phyloP scores from a whole-genome alignment of 805 yeast genomes.

The Jamesozyma rosinii region DNA sequence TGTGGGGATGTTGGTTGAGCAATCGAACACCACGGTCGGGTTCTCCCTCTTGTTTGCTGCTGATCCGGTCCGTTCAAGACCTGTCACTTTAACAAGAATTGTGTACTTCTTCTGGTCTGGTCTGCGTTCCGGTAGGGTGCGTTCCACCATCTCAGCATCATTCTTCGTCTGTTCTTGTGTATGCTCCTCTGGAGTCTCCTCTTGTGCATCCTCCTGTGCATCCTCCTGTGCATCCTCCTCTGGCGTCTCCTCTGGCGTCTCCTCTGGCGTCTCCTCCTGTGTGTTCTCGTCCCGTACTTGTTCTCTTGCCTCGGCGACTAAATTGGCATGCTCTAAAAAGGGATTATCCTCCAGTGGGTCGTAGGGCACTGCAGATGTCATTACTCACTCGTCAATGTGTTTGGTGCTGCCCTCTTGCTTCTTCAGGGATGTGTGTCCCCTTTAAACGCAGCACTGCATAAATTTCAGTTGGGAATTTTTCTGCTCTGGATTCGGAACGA shows the following conservation, averaged over 20 bases:
- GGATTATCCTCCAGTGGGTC: conserved; percentile 51
- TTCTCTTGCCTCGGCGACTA: not conserved
- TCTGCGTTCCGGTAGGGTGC: conserved; percentile 8
- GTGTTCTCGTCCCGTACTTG: not conserved
- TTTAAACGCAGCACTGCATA: no score
- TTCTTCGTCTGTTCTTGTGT: not conserved
- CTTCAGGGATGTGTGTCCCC: no score
- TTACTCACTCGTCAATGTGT: no score
- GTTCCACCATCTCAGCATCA: not conserved
- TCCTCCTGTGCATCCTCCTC: not conserved
- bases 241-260: not conserved
- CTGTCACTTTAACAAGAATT: conserved; percentile 50
- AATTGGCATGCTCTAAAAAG: conserved; percentile 38
- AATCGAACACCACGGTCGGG: conserved; percentile 70
- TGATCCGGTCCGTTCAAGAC: conserved; percentile 56
- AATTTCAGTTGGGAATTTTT: no score
- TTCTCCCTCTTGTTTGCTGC: conserved; percentile 52
- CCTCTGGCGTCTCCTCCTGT: not conserved
- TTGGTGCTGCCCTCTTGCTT: no score
- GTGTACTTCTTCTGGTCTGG: conserved; percentile 22
- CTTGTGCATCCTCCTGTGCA: not conserved
- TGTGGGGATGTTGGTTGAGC: conserved; percentile 58
- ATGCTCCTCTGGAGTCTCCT: not conserved
- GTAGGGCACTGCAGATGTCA: conserved; percentile 29
- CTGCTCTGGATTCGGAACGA: no score